Conservation (phyloP, 768 basidiomycete genomes). For the Collybiopsis luxurians region DNA sequence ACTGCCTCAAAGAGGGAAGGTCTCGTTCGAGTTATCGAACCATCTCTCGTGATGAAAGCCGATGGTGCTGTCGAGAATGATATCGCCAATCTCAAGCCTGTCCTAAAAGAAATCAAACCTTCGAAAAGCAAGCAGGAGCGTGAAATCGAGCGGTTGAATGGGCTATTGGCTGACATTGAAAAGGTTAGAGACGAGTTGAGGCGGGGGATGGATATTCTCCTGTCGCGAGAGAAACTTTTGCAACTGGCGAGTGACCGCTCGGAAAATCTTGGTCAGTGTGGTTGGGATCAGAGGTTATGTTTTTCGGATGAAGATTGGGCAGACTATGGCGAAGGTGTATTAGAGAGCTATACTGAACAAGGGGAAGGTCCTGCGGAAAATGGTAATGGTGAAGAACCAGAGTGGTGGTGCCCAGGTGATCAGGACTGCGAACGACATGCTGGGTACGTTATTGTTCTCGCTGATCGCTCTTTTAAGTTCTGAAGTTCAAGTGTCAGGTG, state of each 20-base stretch:
- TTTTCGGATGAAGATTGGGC: constrained; percentile 80
- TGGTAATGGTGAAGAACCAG: constrained; percentile 38
- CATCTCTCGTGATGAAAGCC: constrained; percentile 17
- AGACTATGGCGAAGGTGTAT: constrained; percentile 61
- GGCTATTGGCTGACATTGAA: constrained; percentile 54
- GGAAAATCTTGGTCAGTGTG: constrained; percentile 67
- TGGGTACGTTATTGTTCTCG: constrained; percentile 44
- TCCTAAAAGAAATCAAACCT: constrained; percentile 23
- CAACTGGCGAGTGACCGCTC: constrained; percentile 67
- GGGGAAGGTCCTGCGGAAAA: constrained; percentile 31
- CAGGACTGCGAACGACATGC: constrained; percentile 76
- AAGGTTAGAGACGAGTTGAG: constrained; percentile 62
- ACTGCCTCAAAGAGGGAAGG: constrained; percentile 70
- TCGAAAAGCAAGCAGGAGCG: constrained; percentile 48
- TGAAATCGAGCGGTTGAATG: constrained; percentile 54
- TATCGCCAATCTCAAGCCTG: constrained; percentile 10
- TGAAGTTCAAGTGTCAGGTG: constrained; percentile 43
- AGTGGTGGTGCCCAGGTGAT: constrained; percentile 81
- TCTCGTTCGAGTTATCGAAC: constrained; percentile 46
- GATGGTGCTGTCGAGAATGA: constrained; percentile 17
- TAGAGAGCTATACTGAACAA: constrained; percentile 66
- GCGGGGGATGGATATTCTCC: constrained; percentile 63
- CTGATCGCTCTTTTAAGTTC: constrained; percentile 11
- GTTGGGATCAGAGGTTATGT: constrained; percentile 86
- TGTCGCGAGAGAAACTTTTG: constrained; percentile 69